Conservation (phyloP, 1,139 yeast genomes). For the Taiozyma sp. region DNA sequence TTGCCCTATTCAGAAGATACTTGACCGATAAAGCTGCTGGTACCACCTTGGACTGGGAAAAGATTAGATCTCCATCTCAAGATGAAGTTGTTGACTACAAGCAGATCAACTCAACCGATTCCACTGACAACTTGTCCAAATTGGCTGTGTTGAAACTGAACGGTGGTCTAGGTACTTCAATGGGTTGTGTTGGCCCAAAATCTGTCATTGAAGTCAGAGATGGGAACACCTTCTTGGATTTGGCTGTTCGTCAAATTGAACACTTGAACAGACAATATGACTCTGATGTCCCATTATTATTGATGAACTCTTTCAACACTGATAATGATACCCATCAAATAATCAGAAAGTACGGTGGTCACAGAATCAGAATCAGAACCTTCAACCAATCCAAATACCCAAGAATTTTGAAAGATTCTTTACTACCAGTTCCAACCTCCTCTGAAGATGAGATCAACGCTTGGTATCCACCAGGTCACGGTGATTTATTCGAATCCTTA, state of each 20-base stretch:
- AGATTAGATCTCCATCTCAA: constrained; percentile 81
- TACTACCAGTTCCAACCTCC: constrained; percentile 85
- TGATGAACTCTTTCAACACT: constrained; percentile 98
- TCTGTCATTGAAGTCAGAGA: constrained; percentile 98
- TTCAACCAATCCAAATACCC: constrained; percentile 98
- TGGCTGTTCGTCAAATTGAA: constrained; percentile 95
- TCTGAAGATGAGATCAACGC: constrained; percentile 70
- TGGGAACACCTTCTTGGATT: constrained; percentile 93
- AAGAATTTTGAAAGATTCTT: constrained; percentile 88
- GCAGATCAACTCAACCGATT: constrained; percentile 36
- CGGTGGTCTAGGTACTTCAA: constrained; percentile 98
- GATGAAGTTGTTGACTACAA: constrained; percentile 85
- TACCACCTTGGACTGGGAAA: constrained; percentile 86
- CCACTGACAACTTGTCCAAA: constrained; percentile 58
- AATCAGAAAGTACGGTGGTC: constrained; percentile 95
- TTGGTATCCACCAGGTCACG: constrained; percentile 99
- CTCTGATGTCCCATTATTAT: constrained; percentile 89
- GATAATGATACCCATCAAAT: constrained; percentile 93
- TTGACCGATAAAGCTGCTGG: constrained; percentile 86
- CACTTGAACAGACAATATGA: constrained; percentile 87
- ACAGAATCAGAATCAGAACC: constrained; percentile 90
- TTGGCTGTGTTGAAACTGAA: constrained; percentile 93
- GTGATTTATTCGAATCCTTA: constrained; percentile 90
- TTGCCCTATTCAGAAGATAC: constrained; percentile 89
- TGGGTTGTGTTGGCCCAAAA: constrained; percentile 99